These are phyloP conservation scores for Arthrobotrys iridis DNA, from an alignment of 2,329 filamentous ascomycete species.

Conservation along the genomic window DNA sequence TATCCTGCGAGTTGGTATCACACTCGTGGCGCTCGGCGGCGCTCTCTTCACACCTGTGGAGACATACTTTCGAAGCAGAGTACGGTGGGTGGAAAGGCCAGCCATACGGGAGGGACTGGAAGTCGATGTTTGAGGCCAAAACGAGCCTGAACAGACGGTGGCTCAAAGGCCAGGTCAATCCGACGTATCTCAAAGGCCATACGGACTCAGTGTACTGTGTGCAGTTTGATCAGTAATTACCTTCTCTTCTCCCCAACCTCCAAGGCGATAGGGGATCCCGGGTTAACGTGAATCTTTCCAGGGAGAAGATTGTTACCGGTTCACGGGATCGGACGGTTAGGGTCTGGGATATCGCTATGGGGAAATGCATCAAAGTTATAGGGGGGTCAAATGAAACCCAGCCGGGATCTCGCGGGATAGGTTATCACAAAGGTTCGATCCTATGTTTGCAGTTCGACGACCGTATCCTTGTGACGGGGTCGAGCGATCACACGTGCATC, in stretches of 20 bases:
- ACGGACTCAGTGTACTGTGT: slow-evolving; percentile 96
- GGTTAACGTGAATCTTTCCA: slow-evolving; percentile 60
- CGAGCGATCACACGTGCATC: slow-evolving; percentile 90
- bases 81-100: slow-evolving; percentile 68
- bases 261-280: neutral
- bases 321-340: slow-evolving; percentile 95
- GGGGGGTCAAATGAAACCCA: slow-evolving; percentile 71
- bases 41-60: slow-evolving; percentile 71
- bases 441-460: slow-evolving; percentile 95
- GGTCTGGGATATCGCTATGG: slow-evolving; percentile 92
- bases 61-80: slow-evolving; percentile 69
- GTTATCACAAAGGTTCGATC: slow-evolving; percentile 89
- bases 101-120: slow-evolving; percentile 78
- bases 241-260: slow-evolving; percentile 61
- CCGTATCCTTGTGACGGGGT: slow-evolving; percentile 91
- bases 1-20: slow-evolving; percentile 69
- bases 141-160: slow-evolving; percentile 80
- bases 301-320: slow-evolving; percentile 93
- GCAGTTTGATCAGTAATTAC: slow-evolving; percentile 87
- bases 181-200: slow-evolving; percentile 91
- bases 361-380: slow-evolving; percentile 84
- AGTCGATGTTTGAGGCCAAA: slow-evolving; percentile 81
- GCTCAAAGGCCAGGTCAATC: slow-evolving; percentile 79
- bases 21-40: slow-evolving; percentile 68
- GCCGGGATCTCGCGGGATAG: slow-evolving; percentile 62